Evolutionary conservation across 2,329 filamentous ascomycete species (phyloP), one percentile per base, ranked within the genome.

Genomic region (Rhinocladiella similis): DNA sequence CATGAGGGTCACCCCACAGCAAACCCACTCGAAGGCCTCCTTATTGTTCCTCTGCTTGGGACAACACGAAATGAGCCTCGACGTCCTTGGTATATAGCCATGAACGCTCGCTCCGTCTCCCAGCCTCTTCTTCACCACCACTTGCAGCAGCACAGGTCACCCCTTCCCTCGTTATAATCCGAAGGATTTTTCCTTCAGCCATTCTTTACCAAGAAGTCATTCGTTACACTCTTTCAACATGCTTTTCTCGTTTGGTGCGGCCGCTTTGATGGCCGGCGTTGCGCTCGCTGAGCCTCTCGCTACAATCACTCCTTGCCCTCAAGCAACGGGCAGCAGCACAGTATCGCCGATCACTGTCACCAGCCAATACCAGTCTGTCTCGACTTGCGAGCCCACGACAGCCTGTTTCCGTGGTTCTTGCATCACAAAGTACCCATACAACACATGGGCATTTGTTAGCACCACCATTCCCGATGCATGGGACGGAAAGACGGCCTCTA

Each of bases 381-480:
- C 58, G 19, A 61, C 61, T 19, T 63, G 61, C 46, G 49, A 20
- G 22, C 42, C 53, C 6, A 53, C 33, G 12, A 50, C 61, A 16
- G 33, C 53, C n/a, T 62, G 56, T 36, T 47, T 54, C 50, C 46
- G 48, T 9, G 59, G 59, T 27, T 19, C 50, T 18, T 62, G 59
- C 45, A 43, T 42, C 22, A 60, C 56, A 19, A 54, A 41, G 5
- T 53, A 57, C 50, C 50, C 56, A 3, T 54, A 56, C 22, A 51
- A 57, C 33, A 62, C 59, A 6, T 63, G 42, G 48, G 51, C 53
- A 35, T 63, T 57, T 52, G 59, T 63, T 25, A 62, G 48, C 48
- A 63, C 61, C 9, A 51, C 59, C 42, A 63, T 63, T 42, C 61
- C 61, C 20, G 54, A 47, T 36, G 55, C 53, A 22, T 59, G 54